phyloP scores from a whole-genome alignment of 108 stramenopile genomes.

The Aurantiochytrium sp. region DNA sequence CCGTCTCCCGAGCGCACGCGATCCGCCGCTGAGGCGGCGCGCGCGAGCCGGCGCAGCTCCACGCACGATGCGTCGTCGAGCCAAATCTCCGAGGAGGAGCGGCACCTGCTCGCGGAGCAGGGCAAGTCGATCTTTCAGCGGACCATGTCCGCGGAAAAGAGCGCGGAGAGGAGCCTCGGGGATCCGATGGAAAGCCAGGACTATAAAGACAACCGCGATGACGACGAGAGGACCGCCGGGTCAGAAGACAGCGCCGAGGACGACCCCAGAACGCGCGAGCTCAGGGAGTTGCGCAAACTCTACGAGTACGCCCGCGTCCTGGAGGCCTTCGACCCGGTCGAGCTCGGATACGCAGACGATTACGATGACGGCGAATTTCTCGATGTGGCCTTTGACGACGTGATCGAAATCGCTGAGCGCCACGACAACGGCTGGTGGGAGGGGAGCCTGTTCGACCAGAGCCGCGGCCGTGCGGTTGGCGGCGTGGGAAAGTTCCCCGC shows the following conservation, averaged over 20 bases:
- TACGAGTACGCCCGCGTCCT: conserved; percentile 15
- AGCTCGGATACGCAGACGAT: not conserved
- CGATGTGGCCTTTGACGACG: not conserved
- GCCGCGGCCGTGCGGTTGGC: not conserved
- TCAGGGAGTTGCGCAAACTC: not conserved
- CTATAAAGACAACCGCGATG: not conserved
- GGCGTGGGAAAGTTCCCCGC: conserved; percentile 1
- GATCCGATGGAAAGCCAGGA: too few relatives aligned
- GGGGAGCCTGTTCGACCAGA: not conserved
- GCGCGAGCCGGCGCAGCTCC: not conserved
- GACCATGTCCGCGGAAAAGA: not conserved
- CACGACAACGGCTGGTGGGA: not conserved
- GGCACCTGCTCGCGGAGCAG: not conserved
- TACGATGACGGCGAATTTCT: not conserved
- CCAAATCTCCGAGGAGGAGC: conserved; percentile 7
- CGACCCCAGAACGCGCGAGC: not conserved
- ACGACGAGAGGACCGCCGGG: not conserved
- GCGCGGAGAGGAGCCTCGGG: too few relatives aligned
- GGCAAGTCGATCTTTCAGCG: not conserved
- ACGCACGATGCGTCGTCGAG: not conserved
- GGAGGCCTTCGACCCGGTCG: not conserved
- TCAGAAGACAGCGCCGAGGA: not conserved
- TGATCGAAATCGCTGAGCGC: not conserved
- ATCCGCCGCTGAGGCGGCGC: not conserved
- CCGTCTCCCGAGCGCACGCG: not conserved